Conservation (phyloP, 2,329 filamentous ascomycete genomes). For the Colletotrichum eremochloae region DNA sequence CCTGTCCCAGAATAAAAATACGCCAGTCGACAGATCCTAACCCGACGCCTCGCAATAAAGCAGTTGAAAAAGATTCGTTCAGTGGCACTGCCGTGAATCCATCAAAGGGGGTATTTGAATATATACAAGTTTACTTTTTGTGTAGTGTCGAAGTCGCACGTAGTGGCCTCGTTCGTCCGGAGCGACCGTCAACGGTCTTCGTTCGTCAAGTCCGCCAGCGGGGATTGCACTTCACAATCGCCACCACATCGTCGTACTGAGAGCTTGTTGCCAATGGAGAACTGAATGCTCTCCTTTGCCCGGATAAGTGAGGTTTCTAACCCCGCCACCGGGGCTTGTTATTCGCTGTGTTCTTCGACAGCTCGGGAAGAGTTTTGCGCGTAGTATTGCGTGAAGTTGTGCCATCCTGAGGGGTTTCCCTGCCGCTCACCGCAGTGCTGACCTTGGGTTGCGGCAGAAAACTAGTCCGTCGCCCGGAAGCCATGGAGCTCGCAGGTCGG, state of each 20-base stretch:
- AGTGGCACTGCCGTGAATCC: slow-evolving; percentile 35
- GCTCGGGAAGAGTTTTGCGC: slow-evolving; percentile 52
- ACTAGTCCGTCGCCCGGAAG: slow-evolving; percentile 64
- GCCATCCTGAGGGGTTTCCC: slow-evolving; percentile 62
- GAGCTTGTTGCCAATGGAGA: background rate
- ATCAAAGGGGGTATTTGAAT: slow-evolving; percentile 28
- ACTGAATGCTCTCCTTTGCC: slow-evolving; percentile 13
- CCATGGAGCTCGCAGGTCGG: slow-evolving; percentile 70
- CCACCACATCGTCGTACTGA: background rate
- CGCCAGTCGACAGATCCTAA: slow-evolving; percentile 25
- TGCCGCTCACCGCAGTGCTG: slow-evolving; percentile 55
- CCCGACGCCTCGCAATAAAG: slow-evolving; percentile 38
- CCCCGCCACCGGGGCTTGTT: slow-evolving; percentile 65
- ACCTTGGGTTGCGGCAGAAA: slow-evolving; percentile 64
- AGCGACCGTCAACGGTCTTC: background rate
- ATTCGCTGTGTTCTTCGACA: slow-evolving; percentile 50
- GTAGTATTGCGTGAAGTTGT: slow-evolving; percentile 61
- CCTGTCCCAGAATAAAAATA: slow-evolving; percentile 16
- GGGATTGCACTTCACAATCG: slow-evolving; percentile 23
- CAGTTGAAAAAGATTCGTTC: slow-evolving; percentile 28
- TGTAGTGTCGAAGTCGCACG: background rate
- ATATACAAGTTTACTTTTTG: slow-evolving; percentile 32
- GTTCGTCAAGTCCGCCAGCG: slow-evolving; percentile 39
- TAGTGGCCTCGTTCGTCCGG: background rate
- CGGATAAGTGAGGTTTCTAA: slow-evolving; percentile 43